Percentiles rank a stretch among this genome's conserved stretches.
Evolutionary conservation across 1,139 yeast species (phyloP).

Genomic region (Pneumocystis sp.): DNA sequence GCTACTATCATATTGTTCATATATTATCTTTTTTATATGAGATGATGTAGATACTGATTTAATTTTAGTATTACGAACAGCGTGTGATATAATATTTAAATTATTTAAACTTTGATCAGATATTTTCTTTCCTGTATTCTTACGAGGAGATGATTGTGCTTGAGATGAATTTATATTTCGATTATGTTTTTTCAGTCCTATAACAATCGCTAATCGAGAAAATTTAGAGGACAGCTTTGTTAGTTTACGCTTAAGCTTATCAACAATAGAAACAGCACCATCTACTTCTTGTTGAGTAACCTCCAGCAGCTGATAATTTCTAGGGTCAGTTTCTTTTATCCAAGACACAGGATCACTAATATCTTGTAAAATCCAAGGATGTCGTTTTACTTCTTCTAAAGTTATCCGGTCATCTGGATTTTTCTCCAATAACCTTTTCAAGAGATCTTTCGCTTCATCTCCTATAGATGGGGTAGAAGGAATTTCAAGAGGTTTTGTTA

Average conservation of each 20-base stretch:
- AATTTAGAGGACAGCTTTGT: neutral
- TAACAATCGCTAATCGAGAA: neutral
- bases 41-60: neutral
- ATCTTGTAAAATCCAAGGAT: conserved; percentile 60
- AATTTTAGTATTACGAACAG: neutral
- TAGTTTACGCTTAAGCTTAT: conserved; percentile 2
- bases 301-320: conserved; percentile 31
- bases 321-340: conserved; percentile 17
- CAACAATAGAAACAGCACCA: conserved; percentile 40
- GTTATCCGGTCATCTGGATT: conserved; percentile 56
- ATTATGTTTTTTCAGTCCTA: neutral
- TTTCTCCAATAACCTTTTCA: conserved; percentile 50
- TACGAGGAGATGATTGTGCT: neutral
- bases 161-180: neutral
- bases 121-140: neutral
- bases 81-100: neutral
- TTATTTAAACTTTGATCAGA: neutral
- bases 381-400: conserved; percentile 58
- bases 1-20: neutral
- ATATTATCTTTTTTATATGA: neutral
- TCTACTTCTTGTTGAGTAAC: conserved; percentile 58
- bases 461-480: conserved; percentile 33
- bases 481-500: conserved; percentile 43
- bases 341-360: conserved; percentile 28
- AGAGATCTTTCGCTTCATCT: conserved; percentile 44